phyloP scores from a whole-genome alignment of 306 rosid genomes.

The Lathyrus aphaca region DNA sequence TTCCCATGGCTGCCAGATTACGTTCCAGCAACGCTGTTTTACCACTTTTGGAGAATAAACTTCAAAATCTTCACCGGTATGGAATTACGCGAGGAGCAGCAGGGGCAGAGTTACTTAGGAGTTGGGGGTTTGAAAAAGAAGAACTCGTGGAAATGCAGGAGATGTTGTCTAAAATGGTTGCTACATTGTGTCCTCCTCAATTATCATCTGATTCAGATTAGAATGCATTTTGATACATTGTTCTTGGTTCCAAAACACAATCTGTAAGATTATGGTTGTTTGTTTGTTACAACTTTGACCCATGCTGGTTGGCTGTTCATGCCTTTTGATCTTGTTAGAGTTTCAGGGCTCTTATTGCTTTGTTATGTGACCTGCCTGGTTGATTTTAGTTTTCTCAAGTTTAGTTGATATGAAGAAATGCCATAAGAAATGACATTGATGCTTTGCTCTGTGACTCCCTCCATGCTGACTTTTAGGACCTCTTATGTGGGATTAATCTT shows the following conservation, averaged over 20 bases:
- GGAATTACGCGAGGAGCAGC: slow-evolving; percentile 70
- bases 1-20: slow-evolving; percentile 86
- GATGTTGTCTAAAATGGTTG: slow-evolving; percentile 69
- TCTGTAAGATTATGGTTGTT: background rate
- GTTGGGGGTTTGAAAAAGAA: slow-evolving; percentile 81
- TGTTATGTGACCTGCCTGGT: background rate
- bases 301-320: too few species aligned
- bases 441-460: background rate
- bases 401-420: slow-evolving; percentile 1
- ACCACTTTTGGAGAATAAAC: slow-evolving; percentile 70
- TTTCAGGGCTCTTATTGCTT: background rate
- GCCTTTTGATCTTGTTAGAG: slow-evolving; percentile 1
- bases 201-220: slow-evolving; percentile 83
- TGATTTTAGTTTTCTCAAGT: background rate
- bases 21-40: slow-evolving; percentile 74
- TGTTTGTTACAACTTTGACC: slow-evolving; percentile 24
- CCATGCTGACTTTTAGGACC: background rate
- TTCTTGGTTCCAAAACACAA: slow-evolving; percentile 19
- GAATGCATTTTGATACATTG: slow-evolving; percentile 11
- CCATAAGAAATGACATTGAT: slow-evolving; percentile 10
- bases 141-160: slow-evolving; percentile 87
- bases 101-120: slow-evolving; percentile 62
- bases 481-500: slow-evolving; percentile 1
- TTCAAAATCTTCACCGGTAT: slow-evolving; percentile 58
- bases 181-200: slow-evolving; percentile 55